Percentiles rank a stretch among this genome's conserved stretches.
phyloP scores from a whole-genome alignment of 2,329 filamentous ascomycete species.

The Fusarium subglutinans region DNA sequence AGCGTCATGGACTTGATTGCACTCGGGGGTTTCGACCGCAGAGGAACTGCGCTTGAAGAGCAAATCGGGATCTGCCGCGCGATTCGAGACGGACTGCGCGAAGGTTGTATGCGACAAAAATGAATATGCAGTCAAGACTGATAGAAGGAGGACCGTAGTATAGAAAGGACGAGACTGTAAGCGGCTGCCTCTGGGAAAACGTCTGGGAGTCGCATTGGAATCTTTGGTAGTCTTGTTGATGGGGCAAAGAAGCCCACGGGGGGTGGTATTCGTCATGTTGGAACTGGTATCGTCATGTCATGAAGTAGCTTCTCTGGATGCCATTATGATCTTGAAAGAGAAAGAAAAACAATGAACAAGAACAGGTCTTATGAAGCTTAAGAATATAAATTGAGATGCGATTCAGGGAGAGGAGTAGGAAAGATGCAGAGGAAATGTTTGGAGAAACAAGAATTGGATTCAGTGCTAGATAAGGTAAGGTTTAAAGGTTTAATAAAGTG shows the following conservation, averaged over 20 bases:
- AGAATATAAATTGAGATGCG: neutral
- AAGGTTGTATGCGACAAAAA: conserved; percentile 47
- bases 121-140: conserved; percentile 57
- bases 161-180: conserved; percentile 61
- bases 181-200: conserved; percentile 46
- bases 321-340: conserved; percentile 9
- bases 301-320: conserved; percentile 22
- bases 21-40: conserved; percentile 60
- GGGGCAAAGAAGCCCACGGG: conserved; percentile 10
- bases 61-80: conserved; percentile 11
- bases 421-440: conserved; percentile 4
- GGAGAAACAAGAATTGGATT: neutral
- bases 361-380: neutral
- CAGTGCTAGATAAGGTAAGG: conserved; percentile 13
- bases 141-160: conserved; percentile 57
- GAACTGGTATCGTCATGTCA: conserved; percentile 37
- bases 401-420: neutral
- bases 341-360: neutral
- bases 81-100: conserved; percentile 11
- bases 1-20: conserved; percentile 80
- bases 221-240: conserved; percentile 4
- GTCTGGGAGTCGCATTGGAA: conserved; percentile 9
- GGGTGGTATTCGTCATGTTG: conserved; percentile 27
- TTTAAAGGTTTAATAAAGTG: neutral
- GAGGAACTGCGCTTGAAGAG: conserved; percentile 41